Evolutionary conservation across 2,329 filamentous ascomycete genomes (phyloP).

Genomic region (Botryotinia convoluta): DNA sequence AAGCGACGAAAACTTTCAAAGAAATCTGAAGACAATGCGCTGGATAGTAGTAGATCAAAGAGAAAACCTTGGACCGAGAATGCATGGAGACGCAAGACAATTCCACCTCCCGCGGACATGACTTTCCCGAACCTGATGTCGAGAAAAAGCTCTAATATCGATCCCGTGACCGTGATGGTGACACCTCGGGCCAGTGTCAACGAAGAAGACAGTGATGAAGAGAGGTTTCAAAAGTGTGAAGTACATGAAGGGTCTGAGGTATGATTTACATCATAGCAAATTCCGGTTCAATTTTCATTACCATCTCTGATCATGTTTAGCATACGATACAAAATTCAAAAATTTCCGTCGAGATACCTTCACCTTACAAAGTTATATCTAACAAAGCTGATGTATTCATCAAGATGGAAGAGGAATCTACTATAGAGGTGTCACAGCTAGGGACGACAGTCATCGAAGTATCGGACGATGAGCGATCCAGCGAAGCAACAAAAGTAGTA

Average conservation of each 20-base stretch:
- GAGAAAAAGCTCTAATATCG: conserved; percentile 12
- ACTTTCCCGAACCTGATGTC: conserved; percentile 13
- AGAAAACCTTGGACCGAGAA: conserved; percentile 7
- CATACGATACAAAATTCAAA: background rate
- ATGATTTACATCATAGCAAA: background rate
- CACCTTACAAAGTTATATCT: background rate
- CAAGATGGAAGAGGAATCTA: conserved; percentile 11
- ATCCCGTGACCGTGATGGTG: conserved; percentile 4
- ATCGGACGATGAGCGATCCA: background rate
- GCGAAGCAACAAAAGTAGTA: background rate
- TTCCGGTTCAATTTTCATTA: background rate
- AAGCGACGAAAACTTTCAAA: conserved; percentile 10
- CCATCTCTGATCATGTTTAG: background rate
- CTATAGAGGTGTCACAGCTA: background rate
- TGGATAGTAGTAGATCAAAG: background rate
- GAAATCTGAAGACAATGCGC: conserved; percentile 5
- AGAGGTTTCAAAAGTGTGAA: background rate
- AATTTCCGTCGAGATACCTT: background rate
- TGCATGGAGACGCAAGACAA: conserved; percentile 10
- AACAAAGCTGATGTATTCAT: background rate
- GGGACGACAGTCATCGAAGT: background rate
- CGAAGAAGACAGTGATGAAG: background rate
- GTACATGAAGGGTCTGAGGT: background rate
- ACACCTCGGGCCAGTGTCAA: background rate
- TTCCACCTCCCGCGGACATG: conserved; percentile 7